Percentiles rank a stretch among this genome's conserved stretches.
Evolutionary conservation across 2,329 filamentous ascomycete genomes (phyloP).

Genomic region (Bipolaris cookei): DNA sequence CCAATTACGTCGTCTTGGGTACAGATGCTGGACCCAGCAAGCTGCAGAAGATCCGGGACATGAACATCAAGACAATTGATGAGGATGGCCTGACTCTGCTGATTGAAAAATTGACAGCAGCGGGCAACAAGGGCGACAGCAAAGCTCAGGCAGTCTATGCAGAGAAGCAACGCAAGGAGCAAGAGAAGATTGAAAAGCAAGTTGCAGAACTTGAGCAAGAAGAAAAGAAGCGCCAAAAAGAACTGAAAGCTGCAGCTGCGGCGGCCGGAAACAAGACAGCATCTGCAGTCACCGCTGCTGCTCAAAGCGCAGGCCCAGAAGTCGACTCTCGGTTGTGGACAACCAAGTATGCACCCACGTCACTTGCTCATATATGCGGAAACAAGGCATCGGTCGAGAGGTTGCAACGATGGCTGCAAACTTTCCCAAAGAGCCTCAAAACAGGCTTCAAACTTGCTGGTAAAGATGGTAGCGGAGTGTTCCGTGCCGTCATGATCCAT

Average conservation of each 20-base stretch:
- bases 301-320: slow-evolving; percentile 25
- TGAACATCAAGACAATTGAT: slow-evolving; percentile 88
- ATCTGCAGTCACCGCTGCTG: slow-evolving; percentile 32
- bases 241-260: slow-evolving; percentile 51
- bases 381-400: slow-evolving; percentile 92
- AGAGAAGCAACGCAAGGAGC: slow-evolving; percentile 83
- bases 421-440: slow-evolving; percentile 79
- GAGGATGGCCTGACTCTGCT: slow-evolving; percentile 90
- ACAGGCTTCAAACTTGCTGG: slow-evolving; percentile 83
- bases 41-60: slow-evolving; percentile 79
- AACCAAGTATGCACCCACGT: slow-evolving; percentile 89
- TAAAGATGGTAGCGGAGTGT: slow-evolving; percentile 80
- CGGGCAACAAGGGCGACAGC: slow-evolving; percentile 74
- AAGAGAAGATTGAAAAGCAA: slow-evolving; percentile 79
- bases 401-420: slow-evolving; percentile 83
- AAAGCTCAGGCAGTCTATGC: slow-evolving; percentile 85
- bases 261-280: slow-evolving; percentile 48
- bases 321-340: slow-evolving; percentile 72
- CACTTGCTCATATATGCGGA: slow-evolving; percentile 87
- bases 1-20: slow-evolving; percentile 90
- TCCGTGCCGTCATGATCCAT: slow-evolving; percentile 91
- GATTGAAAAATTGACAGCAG: slow-evolving; percentile 79
- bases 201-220: slow-evolving; percentile 85
- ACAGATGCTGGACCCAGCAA: slow-evolving; percentile 93
- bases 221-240: slow-evolving; percentile 75